Conservation (phyloP, 1,139 yeast genomes). For the Sugiyamaella pinicola region DNA sequence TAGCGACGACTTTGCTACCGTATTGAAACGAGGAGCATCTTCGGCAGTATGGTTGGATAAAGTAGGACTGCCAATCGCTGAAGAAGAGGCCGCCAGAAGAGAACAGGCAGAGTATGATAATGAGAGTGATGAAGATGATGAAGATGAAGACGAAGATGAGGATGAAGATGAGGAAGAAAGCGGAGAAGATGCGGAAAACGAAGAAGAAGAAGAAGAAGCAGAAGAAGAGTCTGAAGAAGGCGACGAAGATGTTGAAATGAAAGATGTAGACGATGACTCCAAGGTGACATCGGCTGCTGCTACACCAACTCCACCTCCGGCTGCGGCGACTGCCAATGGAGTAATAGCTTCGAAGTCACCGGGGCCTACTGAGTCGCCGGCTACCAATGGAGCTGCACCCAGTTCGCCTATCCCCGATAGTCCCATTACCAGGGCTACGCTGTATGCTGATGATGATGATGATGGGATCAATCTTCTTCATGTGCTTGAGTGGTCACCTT, state of each 20-base stretch:
- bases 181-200: constrained; percentile 19
- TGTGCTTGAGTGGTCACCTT: constrained; percentile 58
- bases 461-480: constrained; percentile 47
- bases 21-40: constrained; percentile 63
- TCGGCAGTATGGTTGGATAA: constrained; percentile 79
- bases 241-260: constrained; percentile 24
- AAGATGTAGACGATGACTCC: constrained; percentile 22
- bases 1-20: constrained; percentile 68
- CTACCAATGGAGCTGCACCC: neutral
- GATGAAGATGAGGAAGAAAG: constrained; percentile 25
- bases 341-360: constrained; percentile 28
- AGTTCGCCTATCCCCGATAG: neutral
- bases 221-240: constrained; percentile 23
- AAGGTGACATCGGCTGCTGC: neutral
- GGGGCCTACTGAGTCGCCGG: constrained; percentile 26
- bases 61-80: constrained; percentile 56
- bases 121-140: constrained; percentile 24
- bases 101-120: constrained; percentile 25
- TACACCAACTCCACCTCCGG: neutral
- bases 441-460: too few species aligned
- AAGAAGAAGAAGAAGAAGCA: constrained; percentile 22
- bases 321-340: neutral
- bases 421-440: neutral
- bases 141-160: constrained; percentile 22
- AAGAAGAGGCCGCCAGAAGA: constrained; percentile 20